Percentiles rank a stretch among this genome's conserved stretches.
Evolutionary conservation across 2,329 filamentous ascomycete genomes (phyloP).

Genomic region (Paecilomyces formosus): DNA sequence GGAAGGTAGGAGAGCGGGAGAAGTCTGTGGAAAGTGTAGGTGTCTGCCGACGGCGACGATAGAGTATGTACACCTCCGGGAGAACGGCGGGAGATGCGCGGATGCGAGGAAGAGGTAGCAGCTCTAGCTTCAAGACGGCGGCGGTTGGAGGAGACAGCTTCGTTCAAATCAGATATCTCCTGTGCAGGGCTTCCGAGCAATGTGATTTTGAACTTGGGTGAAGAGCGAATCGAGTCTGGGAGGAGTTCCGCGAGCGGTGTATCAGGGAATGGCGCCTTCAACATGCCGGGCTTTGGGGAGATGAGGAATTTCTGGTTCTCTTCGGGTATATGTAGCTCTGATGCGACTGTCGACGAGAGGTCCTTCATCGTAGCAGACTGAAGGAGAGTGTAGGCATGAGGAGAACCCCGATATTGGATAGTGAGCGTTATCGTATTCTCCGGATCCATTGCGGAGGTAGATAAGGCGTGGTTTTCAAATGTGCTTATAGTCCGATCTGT

Average conservation of each 20-base stretch:
- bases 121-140: conserved; percentile 22
- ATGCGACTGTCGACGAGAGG: conserved; percentile 27
- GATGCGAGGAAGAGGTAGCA: conserved; percentile 10
- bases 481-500: background rate
- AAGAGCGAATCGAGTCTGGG: conserved; percentile 14
- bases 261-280: conserved; percentile 37
- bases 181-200: conserved; percentile 36
- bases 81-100: conserved; percentile 4
- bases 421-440: conserved; percentile 31
- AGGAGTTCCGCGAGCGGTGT: conserved; percentile 26
- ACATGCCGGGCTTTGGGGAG: conserved; percentile 39
- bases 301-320: conserved; percentile 40
- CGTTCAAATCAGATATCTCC: conserved; percentile 36
- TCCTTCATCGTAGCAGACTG: conserved; percentile 44
- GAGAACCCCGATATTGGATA: conserved; percentile 49
- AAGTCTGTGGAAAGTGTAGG: conserved; percentile 75
- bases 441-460: background rate
- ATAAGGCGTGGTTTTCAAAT: background rate
- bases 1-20: conserved; percentile 72
- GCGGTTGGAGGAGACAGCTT: conserved; percentile 20
- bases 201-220: conserved; percentile 38
- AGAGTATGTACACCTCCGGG: conserved; percentile 21
- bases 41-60: conserved; percentile 45
- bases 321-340: conserved; percentile 29
- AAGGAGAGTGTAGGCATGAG: conserved; percentile 42